phyloP scores from a whole-genome alignment of 1,284 basidiomycete genomes.

The Ustilago sp. region DNA sequence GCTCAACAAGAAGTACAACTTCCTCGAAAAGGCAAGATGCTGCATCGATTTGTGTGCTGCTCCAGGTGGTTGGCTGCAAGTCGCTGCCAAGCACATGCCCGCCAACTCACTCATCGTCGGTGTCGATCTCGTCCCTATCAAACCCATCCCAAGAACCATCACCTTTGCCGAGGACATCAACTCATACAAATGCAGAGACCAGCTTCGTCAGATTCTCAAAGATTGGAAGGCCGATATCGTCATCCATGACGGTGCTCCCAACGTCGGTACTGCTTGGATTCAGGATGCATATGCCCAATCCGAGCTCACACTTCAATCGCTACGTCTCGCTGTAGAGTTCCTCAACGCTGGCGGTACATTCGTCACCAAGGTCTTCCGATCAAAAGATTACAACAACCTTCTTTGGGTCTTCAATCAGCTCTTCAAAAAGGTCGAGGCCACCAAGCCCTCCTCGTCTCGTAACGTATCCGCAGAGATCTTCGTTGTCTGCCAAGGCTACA shows the following conservation, averaged over 20 bases:
- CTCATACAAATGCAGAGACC: conserved; percentile 87
- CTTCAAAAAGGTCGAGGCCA: conserved; percentile 96
- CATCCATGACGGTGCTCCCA: conserved; percentile 99
- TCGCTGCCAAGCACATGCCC: conserved; percentile 98
- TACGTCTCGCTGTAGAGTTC: conserved; percentile 97
- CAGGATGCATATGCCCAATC: conserved; percentile 98
- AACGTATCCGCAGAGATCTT: conserved; percentile 99
- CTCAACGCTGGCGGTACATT: conserved; percentile 88
- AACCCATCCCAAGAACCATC: conserved; percentile 90
- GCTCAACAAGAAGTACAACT: conserved; percentile 96
- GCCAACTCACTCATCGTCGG: conserved; percentile 93
- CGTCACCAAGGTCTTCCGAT: conserved; percentile 98
- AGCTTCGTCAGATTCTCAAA: conserved; percentile 88
- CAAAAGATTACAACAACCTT: conserved; percentile 97
- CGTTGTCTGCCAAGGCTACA: conserved; percentile 95
- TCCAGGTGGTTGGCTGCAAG: conserved; percentile 98
- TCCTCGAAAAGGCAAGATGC: conserved; percentile 90
- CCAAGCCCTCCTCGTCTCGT: conserved; percentile 97
- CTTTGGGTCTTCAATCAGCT: conserved; percentile 99
- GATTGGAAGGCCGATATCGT: conserved; percentile 99
- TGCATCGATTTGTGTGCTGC: conserved; percentile 98
- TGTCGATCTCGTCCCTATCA: conserved; percentile 95
- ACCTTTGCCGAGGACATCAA: conserved; percentile 97
- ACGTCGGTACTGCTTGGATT: conserved; percentile 99
- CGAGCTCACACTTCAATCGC: conserved; percentile 93